Base-by-base conservation (phyloP, 2,329 filamentous ascomycete species). In the Talaromyces sp. region DNA sequence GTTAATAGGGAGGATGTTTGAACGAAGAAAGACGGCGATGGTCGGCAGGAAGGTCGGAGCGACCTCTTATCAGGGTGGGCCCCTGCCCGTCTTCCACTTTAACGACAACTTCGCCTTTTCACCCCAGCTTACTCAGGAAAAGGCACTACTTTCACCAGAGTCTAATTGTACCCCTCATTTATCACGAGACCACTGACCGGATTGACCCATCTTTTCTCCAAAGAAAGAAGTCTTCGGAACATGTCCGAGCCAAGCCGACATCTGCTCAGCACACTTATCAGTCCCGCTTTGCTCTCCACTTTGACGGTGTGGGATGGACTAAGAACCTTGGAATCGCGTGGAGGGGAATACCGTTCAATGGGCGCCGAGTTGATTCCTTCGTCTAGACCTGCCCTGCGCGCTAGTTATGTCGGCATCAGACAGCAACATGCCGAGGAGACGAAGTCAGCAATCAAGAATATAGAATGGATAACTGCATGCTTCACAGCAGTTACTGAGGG, bases 31-130 rank as follows among this genome's bases (percentile, higher is more conserved):
- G 17, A n/a, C 37, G 35, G 36, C 22, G 10, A 21, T 21, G 22
- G 56, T 17, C 56, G 15, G 15, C 48, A 46, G 56, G 56, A 58
- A 58, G 56, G 56, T 58, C 56, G 48, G 46, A 58, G 56, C 56
- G 56, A 58, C 19, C 22, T 9, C 25, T 36, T 39, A 39, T 39
- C 51, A 40, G 41, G 19, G 53, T 31, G 37, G 37, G 40, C 39
- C 53, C n/a, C 25, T 28, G 25, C 25, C 7, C 7, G 7, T 28
- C 3, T 4, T 28, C 25, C 7, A 28, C 25, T 28, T 7, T 7
- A 28, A n/a, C n/a, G 25, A 28, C 25, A 28, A 4, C 25, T 28
- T 28, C 25, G 7, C 25, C 7, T 28, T 28, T 28, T 28, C 4
- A 28, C 25, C 25, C 7, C 25, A 28, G n/a, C n/a, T n/a, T n/a